phyloP scores from a whole-genome alignment of 1,284 basidiomycete species.

The Schizopora paradoxa region DNA sequence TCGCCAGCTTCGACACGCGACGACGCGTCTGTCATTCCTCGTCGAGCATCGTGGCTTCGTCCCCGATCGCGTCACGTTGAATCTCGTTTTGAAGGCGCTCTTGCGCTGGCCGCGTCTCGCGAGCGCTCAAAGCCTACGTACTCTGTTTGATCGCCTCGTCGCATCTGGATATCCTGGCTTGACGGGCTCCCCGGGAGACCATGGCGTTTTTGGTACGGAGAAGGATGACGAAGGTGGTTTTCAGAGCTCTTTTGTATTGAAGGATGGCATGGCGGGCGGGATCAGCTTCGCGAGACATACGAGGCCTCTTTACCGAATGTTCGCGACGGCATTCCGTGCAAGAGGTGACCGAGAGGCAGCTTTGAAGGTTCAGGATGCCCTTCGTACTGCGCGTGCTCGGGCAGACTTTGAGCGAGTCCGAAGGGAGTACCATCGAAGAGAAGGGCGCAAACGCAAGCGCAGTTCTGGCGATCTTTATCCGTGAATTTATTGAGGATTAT shows the following conservation, averaged over 20 bases:
- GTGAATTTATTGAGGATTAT: too few relatives aligned
- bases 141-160: slow-evolving; percentile 56
- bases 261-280: slow-evolving; percentile 6
- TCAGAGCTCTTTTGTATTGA: neutral
- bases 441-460: too few relatives aligned
- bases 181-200: slow-evolving; percentile 14
- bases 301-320: slow-evolving; percentile 63
- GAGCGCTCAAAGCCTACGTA: slow-evolving; percentile 37
- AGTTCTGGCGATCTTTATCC: too few relatives aligned
- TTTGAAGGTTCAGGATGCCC: slow-evolving; percentile 46
- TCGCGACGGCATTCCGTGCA: slow-evolving; percentile 55
- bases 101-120: slow-evolving; percentile 43
- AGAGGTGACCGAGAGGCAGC: slow-evolving; percentile 49
- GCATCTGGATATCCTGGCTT: slow-evolving; percentile 48
- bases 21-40: slow-evolving; percentile 38
- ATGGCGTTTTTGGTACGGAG: slow-evolving; percentile 41
- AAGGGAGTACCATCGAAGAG: too few relatives aligned
- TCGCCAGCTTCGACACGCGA: slow-evolving; percentile 38
- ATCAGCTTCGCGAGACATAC: slow-evolving; percentile 53
- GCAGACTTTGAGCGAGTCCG: too few relatives aligned
- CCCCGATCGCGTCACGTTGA: slow-evolving; percentile 59
- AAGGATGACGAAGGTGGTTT: slow-evolving; percentile 18
- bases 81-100: slow-evolving; percentile 54
- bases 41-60: slow-evolving; percentile 37
- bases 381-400: too few relatives aligned